These are phyloP conservation scores for Cladophialophora immunda DNA, from an alignment of 2,329 filamentous ascomycete genomes.

Conservation along the genomic window DNA sequence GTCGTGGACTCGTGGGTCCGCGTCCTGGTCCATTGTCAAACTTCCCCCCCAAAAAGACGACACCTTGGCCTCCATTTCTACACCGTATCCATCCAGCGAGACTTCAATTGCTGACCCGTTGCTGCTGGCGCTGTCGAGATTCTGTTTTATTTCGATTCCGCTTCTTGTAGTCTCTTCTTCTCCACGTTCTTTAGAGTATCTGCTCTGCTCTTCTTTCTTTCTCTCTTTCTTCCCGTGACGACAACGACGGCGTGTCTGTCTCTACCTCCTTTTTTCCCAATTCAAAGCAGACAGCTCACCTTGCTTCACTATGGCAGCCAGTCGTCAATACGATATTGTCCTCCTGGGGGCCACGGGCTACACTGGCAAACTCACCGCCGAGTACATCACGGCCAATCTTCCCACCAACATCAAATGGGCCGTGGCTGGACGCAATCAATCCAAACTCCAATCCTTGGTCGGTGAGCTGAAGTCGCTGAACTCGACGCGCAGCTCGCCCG, in stretches of 20 bases:
- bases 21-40: slow-evolving; percentile 7
- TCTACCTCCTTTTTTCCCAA: not conserved
- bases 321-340: slow-evolving; percentile 69
- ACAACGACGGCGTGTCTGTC: not conserved
- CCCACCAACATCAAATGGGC: slow-evolving; percentile 87
- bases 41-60: slow-evolving; percentile 21
- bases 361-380: slow-evolving; percentile 78
- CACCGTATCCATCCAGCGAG: slow-evolving; percentile 22
- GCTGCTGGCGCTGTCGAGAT: slow-evolving; percentile 5
- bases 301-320: slow-evolving; percentile 49
- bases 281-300: not conserved
- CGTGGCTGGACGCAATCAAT: slow-evolving; percentile 79
- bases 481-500: slow-evolving; percentile 74
- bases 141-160: slow-evolving; percentile 10
- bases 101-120: slow-evolving; percentile 16
- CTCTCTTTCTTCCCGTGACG: not conserved
- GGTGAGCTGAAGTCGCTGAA: slow-evolving; percentile 72
- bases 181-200: slow-evolving; percentile 20
- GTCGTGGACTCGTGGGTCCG: not conserved
- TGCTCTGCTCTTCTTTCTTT: not conserved
- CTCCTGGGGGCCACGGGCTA: slow-evolving; percentile 79
- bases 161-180: slow-evolving; percentile 21
- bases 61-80: slow-evolving; percentile 19
- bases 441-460: slow-evolving; percentile 75
- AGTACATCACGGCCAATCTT: slow-evolving; percentile 75